Evolutionary conservation across 345 rosid species (phyloP).

Genomic region (Nasturtium officinale): DNA sequence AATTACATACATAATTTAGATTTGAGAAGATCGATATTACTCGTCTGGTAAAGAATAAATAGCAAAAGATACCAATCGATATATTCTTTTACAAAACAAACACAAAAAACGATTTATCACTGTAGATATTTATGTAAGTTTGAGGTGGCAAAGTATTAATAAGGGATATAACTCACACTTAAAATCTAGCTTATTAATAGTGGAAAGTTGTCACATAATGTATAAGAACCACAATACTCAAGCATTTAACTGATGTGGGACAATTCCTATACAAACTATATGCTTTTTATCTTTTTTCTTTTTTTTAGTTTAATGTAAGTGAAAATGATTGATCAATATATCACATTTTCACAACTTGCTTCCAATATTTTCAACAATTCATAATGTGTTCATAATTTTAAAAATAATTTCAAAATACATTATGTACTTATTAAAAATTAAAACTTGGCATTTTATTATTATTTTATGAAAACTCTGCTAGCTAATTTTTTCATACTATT

Average conservation of each 20-base stretch:
- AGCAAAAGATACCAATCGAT: background rate
- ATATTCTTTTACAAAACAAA: background rate
- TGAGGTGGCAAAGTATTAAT: too few relatives aligned
- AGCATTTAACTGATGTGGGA: too few relatives aligned
- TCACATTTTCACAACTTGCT: background rate
- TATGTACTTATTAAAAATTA: background rate
- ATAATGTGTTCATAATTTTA: background rate
- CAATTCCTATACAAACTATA: too few relatives aligned
- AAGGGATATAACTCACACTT: too few relatives aligned
- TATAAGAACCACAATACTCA: too few relatives aligned
- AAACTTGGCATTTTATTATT: too few relatives aligned
- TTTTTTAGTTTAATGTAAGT: background rate
- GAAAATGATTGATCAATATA: background rate
- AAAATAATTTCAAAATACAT: background rate
- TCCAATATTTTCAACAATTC: background rate
- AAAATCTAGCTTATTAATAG: too few relatives aligned
- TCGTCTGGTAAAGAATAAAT: background rate
- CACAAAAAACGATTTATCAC: background rate
- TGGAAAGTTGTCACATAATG: too few relatives aligned
- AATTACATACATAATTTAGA: background rate
- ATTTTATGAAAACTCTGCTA: too few relatives aligned
- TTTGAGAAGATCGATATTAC: background rate
- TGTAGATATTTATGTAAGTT: background rate
- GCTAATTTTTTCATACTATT: background rate
- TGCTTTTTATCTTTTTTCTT: background rate